Conservation (phyloP, 179 eudicot species). For the Silene noctiflora region DNA sequence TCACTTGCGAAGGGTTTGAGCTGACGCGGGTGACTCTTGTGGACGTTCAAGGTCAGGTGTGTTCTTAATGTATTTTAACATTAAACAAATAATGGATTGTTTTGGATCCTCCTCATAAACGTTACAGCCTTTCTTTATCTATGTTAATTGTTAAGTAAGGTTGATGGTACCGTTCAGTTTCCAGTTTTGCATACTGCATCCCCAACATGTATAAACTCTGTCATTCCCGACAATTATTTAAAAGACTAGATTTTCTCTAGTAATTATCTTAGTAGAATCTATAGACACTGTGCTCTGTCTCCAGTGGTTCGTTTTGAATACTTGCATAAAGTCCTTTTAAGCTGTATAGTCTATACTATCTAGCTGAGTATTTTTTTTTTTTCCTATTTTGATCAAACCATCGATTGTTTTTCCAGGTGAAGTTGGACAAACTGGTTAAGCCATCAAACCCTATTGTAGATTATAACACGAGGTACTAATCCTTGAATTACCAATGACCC, state of each 20-base stretch:
- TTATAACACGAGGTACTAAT: conserved; percentile 84
- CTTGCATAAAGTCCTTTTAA: neutral
- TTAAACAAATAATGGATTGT: neutral
- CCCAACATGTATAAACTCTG: conserved; percentile 1
- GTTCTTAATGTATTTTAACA: conserved; percentile 16
- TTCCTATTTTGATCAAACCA: neutral
- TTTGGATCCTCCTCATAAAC: conserved; percentile 3
- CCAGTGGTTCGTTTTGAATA: neutral
- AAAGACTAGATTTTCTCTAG: neutral
- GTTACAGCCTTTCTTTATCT: neutral
- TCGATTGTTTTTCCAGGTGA: conserved; percentile 46
- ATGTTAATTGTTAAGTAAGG: neutral
- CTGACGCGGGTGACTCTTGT: conserved; percentile 86
- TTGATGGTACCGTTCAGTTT: neutral
- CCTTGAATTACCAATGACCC: neutral
- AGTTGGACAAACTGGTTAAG: conserved; percentile 90
- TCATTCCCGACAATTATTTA: neutral
- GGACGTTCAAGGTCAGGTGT: conserved; percentile 83
- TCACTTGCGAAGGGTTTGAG: conserved; percentile 83
- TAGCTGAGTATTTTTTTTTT: conserved; percentile 4
- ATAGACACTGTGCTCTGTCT: neutral
- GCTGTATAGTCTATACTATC: neutral
- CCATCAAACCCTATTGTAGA: conserved; percentile 75
- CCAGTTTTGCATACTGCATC: neutral
- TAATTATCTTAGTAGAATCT: neutral